Conservation (phyloP, 345 rosid genomes). For the Limnanthes douglasii region DNA sequence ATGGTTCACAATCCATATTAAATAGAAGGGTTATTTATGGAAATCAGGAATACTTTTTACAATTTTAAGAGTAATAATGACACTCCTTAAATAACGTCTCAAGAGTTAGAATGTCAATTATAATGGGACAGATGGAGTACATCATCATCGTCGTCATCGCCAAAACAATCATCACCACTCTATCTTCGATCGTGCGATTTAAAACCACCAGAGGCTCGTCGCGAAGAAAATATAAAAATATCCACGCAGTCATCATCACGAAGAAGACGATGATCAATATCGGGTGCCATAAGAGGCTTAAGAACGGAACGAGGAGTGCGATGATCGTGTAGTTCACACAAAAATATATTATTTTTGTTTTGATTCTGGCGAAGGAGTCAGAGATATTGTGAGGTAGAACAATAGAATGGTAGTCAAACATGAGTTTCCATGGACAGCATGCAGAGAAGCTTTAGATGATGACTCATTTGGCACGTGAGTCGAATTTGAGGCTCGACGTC, state of each 20-base stretch:
- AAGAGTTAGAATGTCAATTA: too few species aligned
- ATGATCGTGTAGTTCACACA: constrained; percentile 53
- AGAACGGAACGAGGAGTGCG: constrained; percentile 35
- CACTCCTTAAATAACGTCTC: too few species aligned
- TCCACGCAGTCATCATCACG: constrained; percentile 45
- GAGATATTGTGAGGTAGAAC: constrained; percentile 18
- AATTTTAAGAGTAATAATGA: too few species aligned
- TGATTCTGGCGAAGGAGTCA: constrained; percentile 30
- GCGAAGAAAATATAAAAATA: constrained; percentile 65
- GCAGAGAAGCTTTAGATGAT: constrained; percentile 40
- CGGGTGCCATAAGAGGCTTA: constrained; percentile 70
- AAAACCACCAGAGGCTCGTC: constrained; percentile 53
- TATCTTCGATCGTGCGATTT: constrained; percentile 41
- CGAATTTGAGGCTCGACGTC: constrained; percentile 30
- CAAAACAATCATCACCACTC: constrained; percentile 30
- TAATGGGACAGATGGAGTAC: too few species aligned
- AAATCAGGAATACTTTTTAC: too few species aligned
- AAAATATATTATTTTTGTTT: constrained; percentile 35
- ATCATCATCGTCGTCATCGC: constrained; percentile 40
- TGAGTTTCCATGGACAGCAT: constrained; percentile 55
- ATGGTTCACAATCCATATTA: too few species aligned
- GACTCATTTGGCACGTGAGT: constrained; percentile 49
- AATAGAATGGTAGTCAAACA: constrained; percentile 35
- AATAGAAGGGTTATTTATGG: too few species aligned
- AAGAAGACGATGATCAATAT: constrained; percentile 57